Evolutionary conservation across 2,329 filamentous ascomycete genomes (phyloP).

Genomic region (Diplodia intermedia): DNA sequence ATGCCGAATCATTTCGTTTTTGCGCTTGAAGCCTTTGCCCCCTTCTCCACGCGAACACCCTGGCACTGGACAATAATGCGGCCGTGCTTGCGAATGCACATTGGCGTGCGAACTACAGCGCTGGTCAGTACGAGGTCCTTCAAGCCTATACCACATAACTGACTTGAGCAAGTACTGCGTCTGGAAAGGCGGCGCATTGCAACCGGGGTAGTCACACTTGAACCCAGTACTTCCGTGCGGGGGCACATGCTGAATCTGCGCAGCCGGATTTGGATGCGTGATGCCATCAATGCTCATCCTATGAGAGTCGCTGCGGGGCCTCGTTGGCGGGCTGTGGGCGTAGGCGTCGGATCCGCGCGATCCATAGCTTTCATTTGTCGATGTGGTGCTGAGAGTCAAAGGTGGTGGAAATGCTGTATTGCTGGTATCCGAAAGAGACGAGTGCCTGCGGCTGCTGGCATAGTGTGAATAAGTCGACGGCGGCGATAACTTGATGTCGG

Average conservation of each 20-base stretch:
- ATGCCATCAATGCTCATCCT: constrained; percentile 64
- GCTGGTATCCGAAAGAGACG: constrained; percentile 24
- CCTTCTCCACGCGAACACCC: constrained; percentile 65
- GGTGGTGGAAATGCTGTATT: constrained; percentile 50
- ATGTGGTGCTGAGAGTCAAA: constrained; percentile 39
- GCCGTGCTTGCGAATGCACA: constrained; percentile 68
- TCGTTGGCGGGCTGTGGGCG: constrained; percentile 22
- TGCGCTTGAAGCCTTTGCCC: constrained; percentile 72
- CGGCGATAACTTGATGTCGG: constrained; percentile 39
- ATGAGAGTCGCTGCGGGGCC: constrained; percentile 18
- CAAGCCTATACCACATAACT: constrained; percentile 39
- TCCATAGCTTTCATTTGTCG: constrained; percentile 53
- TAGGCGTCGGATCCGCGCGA: constrained; percentile 24
- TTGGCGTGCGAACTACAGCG: constrained; percentile 71
- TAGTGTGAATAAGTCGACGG: constrained; percentile 22
- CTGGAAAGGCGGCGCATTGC: constrained; percentile 75
- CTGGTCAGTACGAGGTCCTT: not conserved
- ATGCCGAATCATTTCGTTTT: constrained; percentile 75
- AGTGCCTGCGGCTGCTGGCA: constrained; percentile 16
- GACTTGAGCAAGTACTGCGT: constrained; percentile 78
- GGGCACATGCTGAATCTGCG: constrained; percentile 21
- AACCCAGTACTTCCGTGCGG: constrained; percentile 37
- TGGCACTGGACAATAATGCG: constrained; percentile 67
- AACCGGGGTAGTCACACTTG: constrained; percentile 68
- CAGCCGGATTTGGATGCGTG: constrained; percentile 40